A percentile compares a stretch with the other conserved stretches of the same genome.
Evolutionary conservation across 164 flowering plant genomes (phyloP).

Genomic region (Litsea cubeba): DNA sequence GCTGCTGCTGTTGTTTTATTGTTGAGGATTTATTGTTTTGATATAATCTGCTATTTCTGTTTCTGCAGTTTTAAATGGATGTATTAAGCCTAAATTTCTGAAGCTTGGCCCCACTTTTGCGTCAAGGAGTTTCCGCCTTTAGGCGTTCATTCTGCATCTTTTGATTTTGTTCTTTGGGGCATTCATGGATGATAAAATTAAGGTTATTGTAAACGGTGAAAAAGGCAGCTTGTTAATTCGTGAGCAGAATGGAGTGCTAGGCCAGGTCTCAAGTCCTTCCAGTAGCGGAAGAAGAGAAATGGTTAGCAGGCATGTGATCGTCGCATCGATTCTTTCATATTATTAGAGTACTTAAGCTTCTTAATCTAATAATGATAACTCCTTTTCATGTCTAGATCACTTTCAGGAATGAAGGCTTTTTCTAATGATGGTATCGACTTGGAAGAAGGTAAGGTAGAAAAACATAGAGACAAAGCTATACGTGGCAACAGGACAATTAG

Average conservation of each 20-base stretch:
- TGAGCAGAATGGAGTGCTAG: slow-evolving; percentile 36
- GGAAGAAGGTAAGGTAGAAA: slow-evolving; percentile 60
- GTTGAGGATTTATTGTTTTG: background rate
- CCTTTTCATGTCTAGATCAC: slow-evolving; percentile 30
- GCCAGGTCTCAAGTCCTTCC: slow-evolving; percentile 41
- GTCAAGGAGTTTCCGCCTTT: slow-evolving; percentile 18
- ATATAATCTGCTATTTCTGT: background rate
- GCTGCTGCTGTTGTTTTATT: background rate
- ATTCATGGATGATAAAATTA: slow-evolving; percentile 17
- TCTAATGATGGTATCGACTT: slow-evolving; percentile 45
- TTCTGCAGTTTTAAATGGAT: background rate
- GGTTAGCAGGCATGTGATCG: slow-evolving; percentile 29
- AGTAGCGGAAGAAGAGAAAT: slow-evolving; percentile 36
- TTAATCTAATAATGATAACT: background rate
- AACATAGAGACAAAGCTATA: slow-evolving; percentile 45
- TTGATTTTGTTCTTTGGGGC: slow-evolving; percentile 22
- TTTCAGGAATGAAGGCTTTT: slow-evolving; percentile 39
- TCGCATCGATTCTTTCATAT: background rate
- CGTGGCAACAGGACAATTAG: slow-evolving; percentile 32
- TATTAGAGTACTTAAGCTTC: background rate
- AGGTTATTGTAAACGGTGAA: slow-evolving; percentile 24
- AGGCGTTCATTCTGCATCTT: slow-evolving; percentile 17
- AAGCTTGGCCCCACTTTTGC: slow-evolving; percentile 9
- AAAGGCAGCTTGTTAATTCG: slow-evolving; percentile 17
- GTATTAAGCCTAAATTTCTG: background rate